Evolutionary conservation across 768 basidiomycete genomes (phyloP), one percentile per base, ranked within the genome.

Genomic region (Dentipellis fragilis): DNA sequence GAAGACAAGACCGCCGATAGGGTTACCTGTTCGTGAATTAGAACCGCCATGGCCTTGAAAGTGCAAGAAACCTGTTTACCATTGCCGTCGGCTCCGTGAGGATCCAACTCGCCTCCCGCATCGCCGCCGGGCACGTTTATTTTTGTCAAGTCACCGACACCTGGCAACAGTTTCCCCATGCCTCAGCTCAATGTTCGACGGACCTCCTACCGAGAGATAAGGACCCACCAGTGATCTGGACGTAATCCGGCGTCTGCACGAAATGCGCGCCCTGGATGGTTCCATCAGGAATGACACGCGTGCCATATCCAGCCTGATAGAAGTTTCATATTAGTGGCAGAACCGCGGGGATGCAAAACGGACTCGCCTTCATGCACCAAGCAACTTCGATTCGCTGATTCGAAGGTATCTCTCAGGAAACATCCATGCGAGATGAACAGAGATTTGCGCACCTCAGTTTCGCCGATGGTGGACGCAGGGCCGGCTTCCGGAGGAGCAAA

Each of bases 161-260:
- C 54, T 55, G 46, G 22, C 19, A 14, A 16, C 8, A 29, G 3
- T 42, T 34, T 5, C 10, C 51, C 16, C 29, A 29, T 6, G 29
- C 29, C 6, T 29, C 29, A 29, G 29, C 29, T 3, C 29, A 6
- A 29, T 29, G 29, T 29, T 29, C 29, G 29, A 29, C 3, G n/a
- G 35, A 5, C 29, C 29, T 29, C 3, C 3, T 29, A 29, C 29
- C 29, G 29, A 29, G 29, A 29, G 29, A 29, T n/a, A 57, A 54
- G 21, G 12, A 57, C 65, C 38, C 52, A 73, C 85, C 89, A 39
- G 81, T 83, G 54, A 89, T 70, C 63, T 86, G 87, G 37, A 88
- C 73, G 66, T 81, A 89, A 65, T 84, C 83, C n/a, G 85, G 82
- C 0, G 88, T 87, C 59, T 80, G 73, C 5, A 88, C 75, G 65